Evolutionary conservation across 331 rosid genomes (phyloP).

Genomic region (Rhamnella rubrinervis): DNA sequence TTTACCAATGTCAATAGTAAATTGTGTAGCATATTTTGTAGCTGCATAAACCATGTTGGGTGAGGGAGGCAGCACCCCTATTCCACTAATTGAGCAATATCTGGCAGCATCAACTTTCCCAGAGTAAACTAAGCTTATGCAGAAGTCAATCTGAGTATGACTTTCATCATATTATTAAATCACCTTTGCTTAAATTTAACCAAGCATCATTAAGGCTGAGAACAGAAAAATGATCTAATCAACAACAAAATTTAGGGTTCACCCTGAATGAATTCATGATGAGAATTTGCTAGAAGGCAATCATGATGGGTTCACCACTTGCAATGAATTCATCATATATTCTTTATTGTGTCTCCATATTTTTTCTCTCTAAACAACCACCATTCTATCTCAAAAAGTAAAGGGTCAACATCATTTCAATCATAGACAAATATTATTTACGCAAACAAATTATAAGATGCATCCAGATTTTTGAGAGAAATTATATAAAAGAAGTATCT

Average conservation of each 20-base stretch:
- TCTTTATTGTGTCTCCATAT: neutral
- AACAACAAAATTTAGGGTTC: neutral
- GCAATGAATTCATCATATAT: too few relatives aligned
- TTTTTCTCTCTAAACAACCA: neutral
- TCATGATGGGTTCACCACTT: neutral
- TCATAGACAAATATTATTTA: neutral
- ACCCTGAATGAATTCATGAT: neutral
- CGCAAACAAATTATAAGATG: neutral
- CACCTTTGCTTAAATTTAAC: neutral
- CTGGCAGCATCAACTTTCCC: neutral
- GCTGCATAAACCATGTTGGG: constrained; percentile 2
- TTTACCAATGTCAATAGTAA: neutral
- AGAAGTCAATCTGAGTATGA: neutral
- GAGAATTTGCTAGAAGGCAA: neutral
- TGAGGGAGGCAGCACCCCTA: neutral
- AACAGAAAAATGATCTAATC: neutral
- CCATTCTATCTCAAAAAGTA: neutral
- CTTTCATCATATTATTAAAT: neutral
- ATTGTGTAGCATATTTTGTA: neutral
- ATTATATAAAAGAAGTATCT: neutral
- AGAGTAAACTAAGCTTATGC: neutral
- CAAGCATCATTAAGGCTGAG: too few relatives aligned
- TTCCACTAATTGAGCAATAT: neutral
- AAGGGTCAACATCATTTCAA: neutral
- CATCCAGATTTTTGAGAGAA: neutral